Evolutionary conservation across 129 eudicot genomes (phyloP), one percentile per base, ranked within the genome.

Genomic region (Gnaphalium uliginosum): DNA sequence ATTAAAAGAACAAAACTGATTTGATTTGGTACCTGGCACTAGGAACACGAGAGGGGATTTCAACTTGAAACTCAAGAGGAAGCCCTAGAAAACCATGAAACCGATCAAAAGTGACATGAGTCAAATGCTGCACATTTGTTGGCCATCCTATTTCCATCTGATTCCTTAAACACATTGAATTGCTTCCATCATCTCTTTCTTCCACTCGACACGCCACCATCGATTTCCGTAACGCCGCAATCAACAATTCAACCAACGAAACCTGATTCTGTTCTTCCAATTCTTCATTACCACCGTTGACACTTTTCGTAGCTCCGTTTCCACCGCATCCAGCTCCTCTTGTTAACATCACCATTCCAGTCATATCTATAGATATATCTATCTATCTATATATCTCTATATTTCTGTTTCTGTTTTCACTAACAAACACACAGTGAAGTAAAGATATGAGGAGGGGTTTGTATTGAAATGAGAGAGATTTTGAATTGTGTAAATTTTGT

Each of bases 81-180:
- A 94, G 93, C 5, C 98, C 98, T 69, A 90, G 61, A 78, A 94
- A 94, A 2, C 98, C 98, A 72, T 91, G 87, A 51, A 94, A 94
- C 5, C 96, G 86, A 57, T 94, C 98, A 72, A 94, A 94, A 8
- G 98, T 94, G 46, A 94, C 98, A 75, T 94, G 98, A 25, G 97
- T 85, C 46, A 94, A 48, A 78, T 94, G 98, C 25, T 91, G 90
- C 5, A 94, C 97, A 71, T 94, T 86, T 0, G 98, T 94, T 21
- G 98, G 98, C 93, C 97, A 87, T 29, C 98, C 98, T 27, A 94
- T 94, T 76, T 93, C 97, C 98, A 93, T 87, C 14, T 79, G 87
- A 73, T 7, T 24, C 73, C 78, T 46, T 14, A 46, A 46, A 46
- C 53, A 46, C 17, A 14, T 13, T 19, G 68, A 56, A 64, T 64